phyloP scores from a whole-genome alignment of 345 rosid species.

The Eucalyptus sp. region DNA sequence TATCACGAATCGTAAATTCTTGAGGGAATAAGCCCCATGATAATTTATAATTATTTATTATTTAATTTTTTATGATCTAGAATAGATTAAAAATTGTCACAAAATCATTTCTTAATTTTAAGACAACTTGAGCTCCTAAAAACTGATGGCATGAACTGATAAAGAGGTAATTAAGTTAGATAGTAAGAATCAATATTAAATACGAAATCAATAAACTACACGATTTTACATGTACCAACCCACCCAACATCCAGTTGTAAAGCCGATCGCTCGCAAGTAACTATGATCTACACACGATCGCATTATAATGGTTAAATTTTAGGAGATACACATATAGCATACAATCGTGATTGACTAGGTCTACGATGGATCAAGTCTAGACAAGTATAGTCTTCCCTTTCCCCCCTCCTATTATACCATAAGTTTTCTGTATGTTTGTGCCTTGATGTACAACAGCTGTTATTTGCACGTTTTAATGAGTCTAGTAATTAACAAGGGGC shows the following conservation, averaged over 20 bases:
- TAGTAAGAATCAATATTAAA: not conserved
- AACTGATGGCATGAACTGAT: not conserved
- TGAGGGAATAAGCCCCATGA: accelerated
- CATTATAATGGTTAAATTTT: not conserved
- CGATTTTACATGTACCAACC: not conserved
- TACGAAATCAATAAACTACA: not conserved
- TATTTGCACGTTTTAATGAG: not conserved
- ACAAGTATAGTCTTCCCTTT: not conserved
- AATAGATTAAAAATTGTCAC: no score
- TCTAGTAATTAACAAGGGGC: not conserved
- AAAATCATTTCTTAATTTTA: not conserved
- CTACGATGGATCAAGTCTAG: not conserved
- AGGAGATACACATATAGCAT: not conserved
- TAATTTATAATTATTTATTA: no score
- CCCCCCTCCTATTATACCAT: not conserved
- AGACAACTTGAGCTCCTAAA: not conserved
- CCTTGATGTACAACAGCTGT: not conserved
- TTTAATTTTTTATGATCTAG: no score
- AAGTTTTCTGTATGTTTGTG: not conserved
- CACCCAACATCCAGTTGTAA: not conserved
- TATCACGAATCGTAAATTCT: accelerated
- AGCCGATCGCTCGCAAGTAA: not conserved
- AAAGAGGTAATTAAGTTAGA: not conserved
- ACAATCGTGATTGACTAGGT: not conserved
- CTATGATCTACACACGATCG: not conserved